These are phyloP conservation scores for Centella asiatica DNA, from an alignment of 129 eudicot species.

Conservation along the genomic window DNA sequence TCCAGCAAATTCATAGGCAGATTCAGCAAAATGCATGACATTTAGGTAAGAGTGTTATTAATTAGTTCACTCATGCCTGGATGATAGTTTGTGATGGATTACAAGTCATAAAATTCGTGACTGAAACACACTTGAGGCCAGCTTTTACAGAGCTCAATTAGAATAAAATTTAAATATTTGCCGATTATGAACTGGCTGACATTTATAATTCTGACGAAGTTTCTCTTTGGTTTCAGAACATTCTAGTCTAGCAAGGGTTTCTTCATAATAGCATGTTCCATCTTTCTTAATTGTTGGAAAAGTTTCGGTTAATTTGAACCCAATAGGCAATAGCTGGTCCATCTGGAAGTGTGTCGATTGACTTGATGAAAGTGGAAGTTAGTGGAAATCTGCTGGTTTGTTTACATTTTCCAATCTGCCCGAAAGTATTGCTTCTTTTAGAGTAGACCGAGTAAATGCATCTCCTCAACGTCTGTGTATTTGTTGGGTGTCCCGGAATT, in stretches of 20 bases:
- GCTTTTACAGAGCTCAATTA: no score
- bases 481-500: background rate
- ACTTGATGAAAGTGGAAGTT: no score
- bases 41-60: conserved; percentile 27
- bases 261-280: background rate
- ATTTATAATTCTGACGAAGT: background rate
- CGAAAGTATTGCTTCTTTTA: no score
- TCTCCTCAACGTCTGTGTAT: background rate
- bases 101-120: no score
- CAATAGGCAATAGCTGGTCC: no score
- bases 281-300: background rate
- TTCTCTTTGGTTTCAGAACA: background rate
- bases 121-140: no score
- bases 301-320: background rate
- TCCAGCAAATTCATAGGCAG: conserved; percentile 73
- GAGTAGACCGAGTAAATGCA: background rate
- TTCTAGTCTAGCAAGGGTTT: background rate
- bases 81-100: no score
- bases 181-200: background rate
- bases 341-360: no score
- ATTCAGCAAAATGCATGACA: conserved; percentile 59
- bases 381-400: background rate
- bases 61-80: no score
- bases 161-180: no score
- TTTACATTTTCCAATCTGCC: background rate